phyloP scores from a whole-genome alignment of 805 yeast species.

The Soucietia sequanensis region DNA sequence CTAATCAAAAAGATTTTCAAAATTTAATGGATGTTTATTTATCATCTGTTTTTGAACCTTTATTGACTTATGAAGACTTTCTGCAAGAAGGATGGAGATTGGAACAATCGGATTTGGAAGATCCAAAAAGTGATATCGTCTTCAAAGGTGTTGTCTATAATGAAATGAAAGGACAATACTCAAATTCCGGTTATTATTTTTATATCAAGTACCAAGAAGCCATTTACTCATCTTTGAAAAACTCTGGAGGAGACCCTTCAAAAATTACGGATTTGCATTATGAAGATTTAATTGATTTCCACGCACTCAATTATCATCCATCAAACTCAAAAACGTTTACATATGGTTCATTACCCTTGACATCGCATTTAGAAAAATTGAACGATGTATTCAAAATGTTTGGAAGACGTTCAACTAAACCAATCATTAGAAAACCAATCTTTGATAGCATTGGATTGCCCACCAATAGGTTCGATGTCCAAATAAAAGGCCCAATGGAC shows the following conservation, averaged over 20 bases:
- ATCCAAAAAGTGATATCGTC: constrained; percentile 56
- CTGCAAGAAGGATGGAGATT: constrained; percentile 97
- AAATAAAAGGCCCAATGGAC: constrained; percentile 73
- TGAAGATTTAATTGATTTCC: constrained; percentile 77
- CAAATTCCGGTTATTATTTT: constrained; percentile 81
- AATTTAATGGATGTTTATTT: constrained; percentile 86
- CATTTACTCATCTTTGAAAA: constrained; percentile 79
- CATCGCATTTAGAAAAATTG: constrained; percentile 56
- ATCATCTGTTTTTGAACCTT: constrained; percentile 82
- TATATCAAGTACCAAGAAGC: constrained; percentile 83
- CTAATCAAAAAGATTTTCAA: constrained; percentile 75
- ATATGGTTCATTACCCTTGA: constrained; percentile 75
- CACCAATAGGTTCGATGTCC: constrained; percentile 11
- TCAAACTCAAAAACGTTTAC: constrained; percentile 84
- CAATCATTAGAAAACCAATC: constrained; percentile 47
- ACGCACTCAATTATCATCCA: constrained; percentile 77
- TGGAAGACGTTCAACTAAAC: constrained; percentile 44
- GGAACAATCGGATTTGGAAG: constrained; percentile 64
- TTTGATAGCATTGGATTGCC: constrained; percentile 30
- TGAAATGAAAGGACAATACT: constrained; percentile 97
- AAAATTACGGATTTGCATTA: constrained; percentile 72
- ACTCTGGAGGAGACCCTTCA: constrained; percentile 93
- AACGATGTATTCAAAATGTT: constrained; percentile 49
- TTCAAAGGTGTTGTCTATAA: constrained; percentile 97
- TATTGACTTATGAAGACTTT: constrained; percentile 76